Base-by-base conservation (phyloP, 805 yeast species). In the Ogataea glucozyma region DNA sequence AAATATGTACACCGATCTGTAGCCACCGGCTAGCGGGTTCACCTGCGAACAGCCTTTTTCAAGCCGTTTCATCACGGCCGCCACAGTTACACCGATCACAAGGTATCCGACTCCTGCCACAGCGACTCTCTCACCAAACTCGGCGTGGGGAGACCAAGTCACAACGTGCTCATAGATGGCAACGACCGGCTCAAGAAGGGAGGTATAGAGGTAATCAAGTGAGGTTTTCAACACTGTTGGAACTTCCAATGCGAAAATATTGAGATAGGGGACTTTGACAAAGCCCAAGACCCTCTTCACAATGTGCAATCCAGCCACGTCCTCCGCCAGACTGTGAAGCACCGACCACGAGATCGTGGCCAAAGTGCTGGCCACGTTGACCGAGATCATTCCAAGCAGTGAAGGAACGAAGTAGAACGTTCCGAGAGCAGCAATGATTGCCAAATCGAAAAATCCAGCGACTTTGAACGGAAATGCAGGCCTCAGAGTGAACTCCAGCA, bases 1-100 rank as follows among this genome's bases (percentile, higher is more conserved):
- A 2, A 73, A 51, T 39, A 73, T 71, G 56, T 78, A 84, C 2
- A 76, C 38, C 9, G 66, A 62, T 48, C 93, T 72, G 38, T 74
- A 66, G 2, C 66, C 62, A 0, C 85, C 83, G 33, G 64, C 51
- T 2, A 79, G 52, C 1, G 85, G 83, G 24, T 69, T 69, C 3
- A 43, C 47, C 2, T 69, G 64, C 1, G 70, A 52, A 29, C 65
- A 58, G 1, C 58, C 56, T 4, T 37, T 48, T 39, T 64, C 67
- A 39, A 62, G 36, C 19, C 41, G 42, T 26, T 46, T 37, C 66
- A 63, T 61, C 3, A 44, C 20, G 0, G 40, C 13, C 11, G 33
- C 32, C 6, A 59, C 37, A 0, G 40, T 11, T 2, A 41, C 4
- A 1, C 45, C 51, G 10, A 53, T 20, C 3, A 43, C 22, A 1